phyloP scores from a whole-genome alignment of 495 filamentous ascomycete species.

The Pyronema domesticum region DNA sequence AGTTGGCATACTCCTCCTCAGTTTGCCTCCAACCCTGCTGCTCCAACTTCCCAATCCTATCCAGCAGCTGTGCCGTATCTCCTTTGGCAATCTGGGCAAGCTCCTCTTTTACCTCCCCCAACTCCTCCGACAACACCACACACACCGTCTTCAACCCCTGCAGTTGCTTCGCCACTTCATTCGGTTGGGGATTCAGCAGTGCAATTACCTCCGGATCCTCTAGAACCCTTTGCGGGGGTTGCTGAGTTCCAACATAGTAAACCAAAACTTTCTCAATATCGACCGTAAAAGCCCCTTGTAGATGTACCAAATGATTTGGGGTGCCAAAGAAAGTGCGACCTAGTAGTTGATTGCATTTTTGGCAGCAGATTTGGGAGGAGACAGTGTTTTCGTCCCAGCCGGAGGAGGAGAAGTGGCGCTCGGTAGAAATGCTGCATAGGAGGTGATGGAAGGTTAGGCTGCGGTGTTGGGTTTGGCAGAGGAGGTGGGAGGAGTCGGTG shows the following conservation, averaged over 20 bases:
- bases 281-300: slow-evolving; percentile 7
- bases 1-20: not conserved
- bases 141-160: not conserved
- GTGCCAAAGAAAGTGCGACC: slow-evolving; percentile 21
- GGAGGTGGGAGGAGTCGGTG: slow-evolving; percentile 7
- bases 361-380: slow-evolving; percentile 10
- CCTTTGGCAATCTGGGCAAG: not conserved
- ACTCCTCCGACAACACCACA: not conserved
- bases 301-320: slow-evolving; percentile 12
- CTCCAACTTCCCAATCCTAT: not conserved
- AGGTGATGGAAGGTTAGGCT: not conserved
- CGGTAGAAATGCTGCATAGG: no score
- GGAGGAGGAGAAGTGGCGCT: not conserved
- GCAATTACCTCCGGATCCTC: not conserved
- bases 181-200: not conserved
- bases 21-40: not conserved
- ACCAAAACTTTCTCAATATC: not conserved
- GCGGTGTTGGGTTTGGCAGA: not conserved
- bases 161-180: not conserved
- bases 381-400: not conserved
- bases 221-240: not conserved
- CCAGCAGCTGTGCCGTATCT: not conserved
- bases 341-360: slow-evolving; percentile 12
- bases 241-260: not conserved
- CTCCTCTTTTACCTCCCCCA: not conserved